A percentile compares a stretch with the other conserved stretches of the same genome.
Evolutionary conservation across 2,329 filamentous ascomycete genomes (phyloP).

Genomic region (Neurospora sp.): DNA sequence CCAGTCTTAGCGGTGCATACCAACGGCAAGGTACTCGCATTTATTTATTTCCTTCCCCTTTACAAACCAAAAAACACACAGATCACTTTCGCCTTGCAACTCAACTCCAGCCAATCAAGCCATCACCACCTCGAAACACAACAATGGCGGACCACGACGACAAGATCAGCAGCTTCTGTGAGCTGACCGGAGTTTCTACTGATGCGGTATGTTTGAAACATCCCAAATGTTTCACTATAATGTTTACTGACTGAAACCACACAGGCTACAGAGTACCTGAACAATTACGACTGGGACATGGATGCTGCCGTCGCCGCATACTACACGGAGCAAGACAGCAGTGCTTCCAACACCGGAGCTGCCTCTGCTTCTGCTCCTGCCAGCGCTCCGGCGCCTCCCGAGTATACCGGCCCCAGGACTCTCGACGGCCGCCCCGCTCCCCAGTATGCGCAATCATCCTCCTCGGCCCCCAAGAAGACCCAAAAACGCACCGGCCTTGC

Average conservation of each 20-base stretch:
- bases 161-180: conserved; percentile 42
- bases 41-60: background rate
- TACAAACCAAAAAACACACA: background rate
- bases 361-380: conserved; percentile 29
- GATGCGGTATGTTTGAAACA: conserved; percentile 30
- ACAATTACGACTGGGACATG: conserved; percentile 56
- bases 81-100: background rate
- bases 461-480: conserved; percentile 29
- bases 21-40: background rate
- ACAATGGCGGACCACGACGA: conserved; percentile 33
- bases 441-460: conserved; percentile 25
- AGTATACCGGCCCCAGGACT: conserved; percentile 52
- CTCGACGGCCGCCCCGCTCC: conserved; percentile 52
- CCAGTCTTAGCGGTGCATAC: background rate
- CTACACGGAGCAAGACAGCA: conserved; percentile 40
- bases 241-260: conserved; percentile 2
- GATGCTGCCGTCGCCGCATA: conserved; percentile 51
- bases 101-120: background rate
- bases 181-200: conserved; percentile 41
- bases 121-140: background rate
- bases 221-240: background rate
- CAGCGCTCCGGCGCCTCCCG: conserved; percentile 23
- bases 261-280: conserved; percentile 59
- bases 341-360: conserved; percentile 21
- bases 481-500: conserved; percentile 51